Base-by-base conservation (phyloP, 2,329 filamentous ascomycete species). In the Cyclaneusma minus region DNA sequence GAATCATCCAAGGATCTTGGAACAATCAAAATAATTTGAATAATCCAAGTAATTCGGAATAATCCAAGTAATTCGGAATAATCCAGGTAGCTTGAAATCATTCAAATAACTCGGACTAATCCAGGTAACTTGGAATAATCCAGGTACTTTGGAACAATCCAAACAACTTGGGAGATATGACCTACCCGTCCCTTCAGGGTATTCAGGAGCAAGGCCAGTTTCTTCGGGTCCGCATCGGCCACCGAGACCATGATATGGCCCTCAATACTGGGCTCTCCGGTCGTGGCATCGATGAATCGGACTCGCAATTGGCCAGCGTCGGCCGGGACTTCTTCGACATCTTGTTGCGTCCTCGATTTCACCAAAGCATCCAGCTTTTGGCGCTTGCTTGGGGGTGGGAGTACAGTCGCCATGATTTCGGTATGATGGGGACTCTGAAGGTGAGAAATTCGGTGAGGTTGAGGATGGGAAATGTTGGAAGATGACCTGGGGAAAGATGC, bases 351-450 rank as follows among this genome's bases (percentile, higher is more conserved):
- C 37, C 72, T 64, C 6, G 78, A 68, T 43, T 70, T 71, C 40
- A 82, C 80, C 21, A 77, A 62, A 13, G 66, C 65, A 40, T 81
- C 81, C 25, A 77, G 70, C 51, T 75, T 79, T 48, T 93, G 84
- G 35, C 84, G 71, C 54, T 94, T 95, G 27, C 76, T 85, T 4
- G 82, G 81, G 24, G 81, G 83, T n/a, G 83, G 83, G 5, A 76
- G 50, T 24, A 85, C 55, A 4, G 83, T 92, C 40, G 83, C 70
- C 83, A 92, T 92, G 9, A 18, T 45, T n/a, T n/a, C n/a, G n/a
- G 24, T 13, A 19, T 19, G 20, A 7, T 12, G n/a, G 20, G 7
- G 5, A 15, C 9, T 21, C 15, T 21, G 19, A 13, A 14, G 9
- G 17, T 21, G 20, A 4, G 24, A 27, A 22, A 19, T 27, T 7